These are phyloP conservation scores for Fusarium mundagurra DNA, from an alignment of 2,329 filamentous ascomycete genomes.

Conservation along the genomic window DNA sequence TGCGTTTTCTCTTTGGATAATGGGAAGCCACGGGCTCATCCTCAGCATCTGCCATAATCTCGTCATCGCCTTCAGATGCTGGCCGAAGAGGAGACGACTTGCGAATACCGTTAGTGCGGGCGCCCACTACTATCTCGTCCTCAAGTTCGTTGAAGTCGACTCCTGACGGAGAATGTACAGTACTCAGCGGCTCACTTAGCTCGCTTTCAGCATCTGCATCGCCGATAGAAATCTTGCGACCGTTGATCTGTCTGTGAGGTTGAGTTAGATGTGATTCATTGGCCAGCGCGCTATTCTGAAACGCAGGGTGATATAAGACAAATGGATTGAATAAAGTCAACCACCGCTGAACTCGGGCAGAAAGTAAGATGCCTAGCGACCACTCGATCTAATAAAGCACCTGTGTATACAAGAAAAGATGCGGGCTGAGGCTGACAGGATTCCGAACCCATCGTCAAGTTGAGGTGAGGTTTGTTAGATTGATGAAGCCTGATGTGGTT, in stretches of 20 bases:
- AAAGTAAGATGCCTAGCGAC: neutral
- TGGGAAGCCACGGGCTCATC: constrained; percentile 52
- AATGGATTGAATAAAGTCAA: neutral
- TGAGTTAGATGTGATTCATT: constrained; percentile 36
- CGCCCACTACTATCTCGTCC: constrained; percentile 64
- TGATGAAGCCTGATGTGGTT: constrained; percentile 4
- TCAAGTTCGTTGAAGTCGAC: constrained; percentile 53
- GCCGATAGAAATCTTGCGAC: constrained; percentile 46
- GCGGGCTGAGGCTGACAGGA: neutral
- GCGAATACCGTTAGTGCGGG: constrained; percentile 51
- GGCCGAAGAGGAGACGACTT: constrained; percentile 50
- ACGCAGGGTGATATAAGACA: neutral
- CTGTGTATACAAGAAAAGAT: neutral
- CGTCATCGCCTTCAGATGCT: constrained; percentile 53
- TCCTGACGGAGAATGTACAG: constrained; percentile 51
- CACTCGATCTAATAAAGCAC: neutral
- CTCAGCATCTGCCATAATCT: constrained; percentile 55
- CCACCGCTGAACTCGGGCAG: neutral
- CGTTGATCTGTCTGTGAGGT: constrained; percentile 43
- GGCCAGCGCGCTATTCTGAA: neutral
- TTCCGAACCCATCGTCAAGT: neutral
- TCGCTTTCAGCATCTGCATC: constrained; percentile 55
- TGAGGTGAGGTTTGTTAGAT: neutral
- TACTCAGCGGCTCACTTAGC: constrained; percentile 54
- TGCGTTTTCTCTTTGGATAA: constrained; percentile 66